Base-by-base conservation (phyloP, 2,329 filamentous ascomycete species). In the Apiospora phragmitis region DNA sequence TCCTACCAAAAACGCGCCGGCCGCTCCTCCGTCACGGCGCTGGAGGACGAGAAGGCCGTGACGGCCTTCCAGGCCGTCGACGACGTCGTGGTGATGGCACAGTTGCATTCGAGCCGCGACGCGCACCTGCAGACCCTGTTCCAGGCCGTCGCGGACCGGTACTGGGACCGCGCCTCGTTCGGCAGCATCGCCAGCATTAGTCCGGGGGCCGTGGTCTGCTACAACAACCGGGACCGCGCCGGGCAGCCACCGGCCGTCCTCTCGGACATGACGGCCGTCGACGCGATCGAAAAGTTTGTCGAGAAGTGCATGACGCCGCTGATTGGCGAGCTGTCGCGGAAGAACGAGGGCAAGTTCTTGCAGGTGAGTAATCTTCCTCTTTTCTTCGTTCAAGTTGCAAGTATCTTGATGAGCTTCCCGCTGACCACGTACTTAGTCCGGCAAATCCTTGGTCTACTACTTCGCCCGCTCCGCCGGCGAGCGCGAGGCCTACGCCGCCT, bases 321-420 rank as follows among this genome's bases (percentile, higher is more conserved):
- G 24, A 83, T 87, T 9, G 82, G 81, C 0, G 82, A 85, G 69
- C 78, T 87, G 68, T 85, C 82, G 1, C 77, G 85, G 38, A 78
- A 81, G 26, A 86, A 81, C 51, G 85, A 88, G 73, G 72, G 83
- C 70, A 79, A 81, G 32, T 81, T 82, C 70, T 76, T 83, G 35
- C 77, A 81, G 70, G 84, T 83, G 71, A 59, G 75, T 73, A 41
- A 24, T 11, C 1, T 38, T 2, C 35, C 21, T 42, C 21, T n/a
- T 11, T 41, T 11, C 8, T 41, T n/a, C 38, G 3, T n/a, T n/a
- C 6, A 18, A 21, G 16, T 9, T 29, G 12, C 4, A 59, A 45
- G 24, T 47, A 41, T 18, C 62, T 29, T 24, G 3, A 69, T 72
- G 12, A 7, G 21, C 2, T 8, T 4, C n/a, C n/a, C 11, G 26